phyloP scores from a whole-genome alignment of 2,329 filamentous ascomycete genomes.

The Lachnellula subtilissima region DNA sequence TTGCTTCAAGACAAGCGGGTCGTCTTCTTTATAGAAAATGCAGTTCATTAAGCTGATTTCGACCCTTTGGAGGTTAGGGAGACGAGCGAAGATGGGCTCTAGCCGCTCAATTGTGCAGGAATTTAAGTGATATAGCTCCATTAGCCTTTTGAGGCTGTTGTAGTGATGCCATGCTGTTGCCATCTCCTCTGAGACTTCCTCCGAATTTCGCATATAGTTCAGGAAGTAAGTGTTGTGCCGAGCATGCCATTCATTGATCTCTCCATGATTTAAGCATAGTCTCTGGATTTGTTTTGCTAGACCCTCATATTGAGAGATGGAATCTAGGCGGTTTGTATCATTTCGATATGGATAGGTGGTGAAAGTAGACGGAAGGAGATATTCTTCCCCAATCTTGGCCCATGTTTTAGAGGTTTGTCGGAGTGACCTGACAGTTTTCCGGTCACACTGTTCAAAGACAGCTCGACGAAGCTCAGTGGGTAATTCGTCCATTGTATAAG shows the following conservation, averaged over 20 bases:
- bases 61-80: conserved; percentile 20
- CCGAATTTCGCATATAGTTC: conserved; percentile 23
- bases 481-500: conserved; percentile 19
- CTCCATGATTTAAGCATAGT: conserved; percentile 24
- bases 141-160: conserved; percentile 27
- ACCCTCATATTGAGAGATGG: conserved; percentile 20
- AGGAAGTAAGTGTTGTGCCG: conserved; percentile 29
- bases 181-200: conserved; percentile 25
- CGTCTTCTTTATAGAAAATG: conserved; percentile 15
- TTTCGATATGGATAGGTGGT: conserved; percentile 19
- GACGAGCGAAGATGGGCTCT: conserved; percentile 11
- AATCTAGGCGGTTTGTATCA: conserved; percentile 20
- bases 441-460: conserved; percentile 15
- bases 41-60: conserved; percentile 20
- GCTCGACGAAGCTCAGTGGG: conserved; percentile 21
- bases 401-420: conserved; percentile 21
- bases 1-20: conserved; percentile 15
- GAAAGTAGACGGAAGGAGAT: conserved; percentile 20
- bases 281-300: conserved; percentile 18
- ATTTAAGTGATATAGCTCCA: conserved; percentile 20
- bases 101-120: conserved; percentile 18
- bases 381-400: conserved; percentile 22
- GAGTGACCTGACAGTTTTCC: conserved; percentile 16
- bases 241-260: conserved; percentile 29
- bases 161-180: conserved; percentile 31